Conservation (phyloP, 2,329 filamentous ascomycete species). For the Clathrospora elynae region DNA sequence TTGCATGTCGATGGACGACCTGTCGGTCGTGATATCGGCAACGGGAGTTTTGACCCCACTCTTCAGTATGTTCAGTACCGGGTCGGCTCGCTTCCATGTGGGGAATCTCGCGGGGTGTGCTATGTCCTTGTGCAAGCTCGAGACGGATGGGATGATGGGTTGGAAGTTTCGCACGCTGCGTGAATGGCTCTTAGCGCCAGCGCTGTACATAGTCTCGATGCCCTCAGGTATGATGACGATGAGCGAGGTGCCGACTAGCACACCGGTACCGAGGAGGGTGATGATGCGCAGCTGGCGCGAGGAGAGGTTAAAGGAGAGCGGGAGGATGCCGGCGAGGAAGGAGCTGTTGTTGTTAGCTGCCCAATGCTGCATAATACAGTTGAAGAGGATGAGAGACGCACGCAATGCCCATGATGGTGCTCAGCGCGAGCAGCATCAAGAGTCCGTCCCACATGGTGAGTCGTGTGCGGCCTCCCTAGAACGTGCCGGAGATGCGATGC, state of each 20-base stretch:
- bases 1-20: constrained; percentile 27
- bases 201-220: constrained; percentile 82
- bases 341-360: constrained; percentile 64
- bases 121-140: constrained; percentile 35
- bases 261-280: constrained; percentile 89
- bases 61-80: constrained; percentile 16
- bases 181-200: constrained; percentile 40
- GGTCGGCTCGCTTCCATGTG: constrained; percentile 27
- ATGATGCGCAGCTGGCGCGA: constrained; percentile 85
- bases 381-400: constrained; percentile 46
- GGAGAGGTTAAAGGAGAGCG: constrained; percentile 85
- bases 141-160: constrained; percentile 31
- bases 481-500: constrained; percentile 20
- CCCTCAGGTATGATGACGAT: constrained; percentile 98
- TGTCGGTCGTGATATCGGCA: constrained; percentile 28
- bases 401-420: constrained; percentile 69
- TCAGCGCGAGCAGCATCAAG: constrained; percentile 67
- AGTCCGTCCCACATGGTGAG: constrained; percentile 64
- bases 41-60: constrained; percentile 26
- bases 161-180: constrained; percentile 31
- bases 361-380: not conserved
- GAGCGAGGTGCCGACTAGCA: constrained; percentile 90
- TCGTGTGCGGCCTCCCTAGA: constrained; percentile 16
- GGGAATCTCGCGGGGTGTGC: constrained; percentile 31
- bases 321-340: constrained; percentile 88